Base-by-base conservation (phyloP, 1,284 basidiomycete genomes). In the Melampsora larici-populina region DNA sequence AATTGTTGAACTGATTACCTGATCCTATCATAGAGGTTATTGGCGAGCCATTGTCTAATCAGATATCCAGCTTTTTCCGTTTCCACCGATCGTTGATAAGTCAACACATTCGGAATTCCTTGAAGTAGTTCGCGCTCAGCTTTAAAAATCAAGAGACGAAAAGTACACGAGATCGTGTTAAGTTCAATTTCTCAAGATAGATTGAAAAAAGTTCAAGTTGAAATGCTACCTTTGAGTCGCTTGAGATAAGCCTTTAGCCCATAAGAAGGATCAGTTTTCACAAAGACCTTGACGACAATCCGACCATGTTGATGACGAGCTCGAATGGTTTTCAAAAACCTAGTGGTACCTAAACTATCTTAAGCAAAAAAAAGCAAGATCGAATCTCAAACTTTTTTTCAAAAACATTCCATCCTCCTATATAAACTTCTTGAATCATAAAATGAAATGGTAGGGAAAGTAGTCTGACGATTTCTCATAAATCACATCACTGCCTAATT, bases 11-110 rank as follows among this genome's bases (percentile, higher is more conserved):
- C 18, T 1, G 84, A 89, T 79, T 79, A 94, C 94, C 94, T 97
- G 82, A 99, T 97, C 65, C 96, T 89, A 84, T 99, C 97, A 84
- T 99, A 99, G 9, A 99, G 86, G 82, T 92, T 98, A 81, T 92
- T 95, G 6, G 93, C 92, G 15, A 94, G 87, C 93, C 93, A 99
- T 84, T 98, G 96, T 33, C 96, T 87, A 78, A 98, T 90, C 51
- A 98, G 88, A 84, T 97, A 99, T 0, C 93, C 97, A 9, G 95
- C 96, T 83, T 92, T 93, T 80, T 98, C 96, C 0, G 95, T 97
- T 85, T 99, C 97, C 18, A 94, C 88, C 79, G 96, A 94, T 0
- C 90, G 87, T 81, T 96, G 93, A 82, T 96, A 97, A 60, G 90
- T 90, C 83, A 96, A 92, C 11, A 96, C 89, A 84, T 97, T 97